Percentiles rank a stretch among this genome's conserved stretches.
These are phyloP conservation scores for Coniferiporia weirii DNA, from an alignment of 1,284 basidiomycete species.

Conservation along the genomic window DNA sequence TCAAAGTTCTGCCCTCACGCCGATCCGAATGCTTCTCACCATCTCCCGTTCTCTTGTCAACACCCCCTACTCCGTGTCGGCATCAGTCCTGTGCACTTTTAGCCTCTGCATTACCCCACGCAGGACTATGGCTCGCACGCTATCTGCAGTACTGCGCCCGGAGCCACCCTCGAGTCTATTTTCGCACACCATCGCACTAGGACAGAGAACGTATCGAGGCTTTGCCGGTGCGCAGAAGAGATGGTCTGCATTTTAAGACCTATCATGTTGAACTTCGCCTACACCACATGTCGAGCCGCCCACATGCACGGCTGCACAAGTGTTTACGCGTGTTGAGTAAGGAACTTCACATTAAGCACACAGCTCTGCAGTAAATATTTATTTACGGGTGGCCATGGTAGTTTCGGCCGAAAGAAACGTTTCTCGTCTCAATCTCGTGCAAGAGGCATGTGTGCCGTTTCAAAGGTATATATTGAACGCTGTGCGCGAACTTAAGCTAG, in stretches of 20 bases:
- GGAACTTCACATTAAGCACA: not conserved
- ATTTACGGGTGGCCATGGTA: not conserved
- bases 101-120: not conserved
- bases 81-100: not conserved
- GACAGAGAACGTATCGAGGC: not conserved
- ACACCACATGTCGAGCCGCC: not conserved
- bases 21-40: not conserved
- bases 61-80: not conserved
- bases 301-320: not conserved
- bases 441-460: not conserved
- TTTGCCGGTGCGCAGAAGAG: not conserved
- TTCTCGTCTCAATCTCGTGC: not conserved
- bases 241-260: not conserved
- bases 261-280: not conserved
- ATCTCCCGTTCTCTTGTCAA: not conserved
- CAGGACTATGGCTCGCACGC: not conserved
- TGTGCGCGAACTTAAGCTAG: not conserved
- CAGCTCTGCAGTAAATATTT: not conserved
- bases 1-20: not conserved
- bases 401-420: not conserved
- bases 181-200: not conserved
- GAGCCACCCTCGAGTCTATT: not conserved
- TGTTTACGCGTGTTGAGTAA: not conserved
- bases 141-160: not conserved
- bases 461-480: not conserved